Percentiles rank a stretch among this genome's conserved stretches.
Conservation (phyloP, 2,329 filamentous ascomycete species). For the Ambrosiella xylebori region DNA sequence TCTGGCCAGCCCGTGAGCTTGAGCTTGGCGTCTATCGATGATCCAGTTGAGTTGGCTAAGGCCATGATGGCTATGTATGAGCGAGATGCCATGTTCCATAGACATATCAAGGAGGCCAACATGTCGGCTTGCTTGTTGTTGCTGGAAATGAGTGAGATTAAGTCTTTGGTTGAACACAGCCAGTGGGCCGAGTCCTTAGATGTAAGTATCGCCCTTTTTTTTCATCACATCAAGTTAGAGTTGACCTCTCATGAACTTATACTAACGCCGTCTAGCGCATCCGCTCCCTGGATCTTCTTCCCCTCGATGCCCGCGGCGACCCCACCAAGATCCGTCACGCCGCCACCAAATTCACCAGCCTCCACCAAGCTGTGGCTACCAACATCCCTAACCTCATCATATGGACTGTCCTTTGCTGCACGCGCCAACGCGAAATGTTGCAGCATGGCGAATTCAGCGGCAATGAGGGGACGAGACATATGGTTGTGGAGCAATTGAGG, state of each 20-base stretch:
- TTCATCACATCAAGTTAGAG: background rate
- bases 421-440: constrained; percentile 56
- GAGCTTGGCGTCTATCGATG: constrained; percentile 34
- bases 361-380: constrained; percentile 66
- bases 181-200: constrained; percentile 42
- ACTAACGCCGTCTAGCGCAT: constrained; percentile 40
- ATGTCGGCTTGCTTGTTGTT: constrained; percentile 38
- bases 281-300: constrained; percentile 57
- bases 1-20: constrained; percentile 31
- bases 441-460: constrained; percentile 56
- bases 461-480: constrained; percentile 44
- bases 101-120: constrained; percentile 39
- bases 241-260: background rate
- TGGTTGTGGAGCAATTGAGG: constrained; percentile 53
- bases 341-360: constrained; percentile 62
- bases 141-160: constrained; percentile 44
- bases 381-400: constrained; percentile 83
- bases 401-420: constrained; percentile 83
- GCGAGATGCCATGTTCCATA: constrained; percentile 42
- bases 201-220: constrained; percentile 26
- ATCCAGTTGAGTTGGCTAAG: constrained; percentile 40
- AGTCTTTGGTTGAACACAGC: constrained; percentile 34
- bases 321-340: constrained; percentile 61
- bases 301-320: constrained; percentile 57
- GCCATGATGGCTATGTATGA: constrained; percentile 49